These are phyloP conservation scores for Sporothrix luriei DNA, from an alignment of 2,329 filamentous ascomycete species.

Conservation along the genomic window DNA sequence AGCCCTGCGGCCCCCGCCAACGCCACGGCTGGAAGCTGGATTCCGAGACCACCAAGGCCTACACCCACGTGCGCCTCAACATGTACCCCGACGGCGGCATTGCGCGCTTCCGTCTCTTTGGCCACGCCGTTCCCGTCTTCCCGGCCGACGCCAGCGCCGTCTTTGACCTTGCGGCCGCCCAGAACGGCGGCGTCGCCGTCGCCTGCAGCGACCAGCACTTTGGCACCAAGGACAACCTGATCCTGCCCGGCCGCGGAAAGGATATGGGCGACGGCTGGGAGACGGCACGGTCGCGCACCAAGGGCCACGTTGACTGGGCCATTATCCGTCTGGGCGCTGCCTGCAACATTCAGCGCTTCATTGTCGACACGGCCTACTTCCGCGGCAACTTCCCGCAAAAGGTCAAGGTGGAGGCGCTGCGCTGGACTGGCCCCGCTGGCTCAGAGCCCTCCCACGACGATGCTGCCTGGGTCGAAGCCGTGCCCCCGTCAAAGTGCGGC, in stretches of 20 bases:
- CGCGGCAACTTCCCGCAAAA: slow-evolving; percentile 81
- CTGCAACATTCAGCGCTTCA: slow-evolving; percentile 64
- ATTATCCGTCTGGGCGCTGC: slow-evolving; percentile 71
- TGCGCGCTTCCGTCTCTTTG: slow-evolving; percentile 76
- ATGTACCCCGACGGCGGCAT: slow-evolving; percentile 89
- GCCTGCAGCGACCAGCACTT: slow-evolving; percentile 84
- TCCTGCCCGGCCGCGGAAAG: slow-evolving; percentile 53
- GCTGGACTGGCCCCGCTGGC: slow-evolving; percentile 56
- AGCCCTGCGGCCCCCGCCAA: slow-evolving; percentile 73
- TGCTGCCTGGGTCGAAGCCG: slow-evolving; percentile 65
- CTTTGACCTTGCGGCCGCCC: slow-evolving; percentile 75
- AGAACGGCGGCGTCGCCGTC: slow-evolving; percentile 76
- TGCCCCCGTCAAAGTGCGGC: slow-evolving; percentile 67
- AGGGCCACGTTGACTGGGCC: slow-evolving; percentile 78
- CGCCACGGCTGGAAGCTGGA: slow-evolving; percentile 73
- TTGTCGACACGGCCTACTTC: slow-evolving; percentile 82
- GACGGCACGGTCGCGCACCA: slow-evolving; percentile 71
- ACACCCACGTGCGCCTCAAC: slow-evolving; percentile 77
- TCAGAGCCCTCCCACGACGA: slow-evolving; percentile 62
- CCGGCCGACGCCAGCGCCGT: slow-evolving; percentile 65
- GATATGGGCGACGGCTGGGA: slow-evolving; percentile 93
- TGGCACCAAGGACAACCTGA: slow-evolving; percentile 62
- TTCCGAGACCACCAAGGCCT: slow-evolving; percentile 63
- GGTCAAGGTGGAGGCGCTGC: slow-evolving; percentile 66
- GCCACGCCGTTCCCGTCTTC: slow-evolving; percentile 74